These are phyloP conservation scores for Hortaea sp. DNA, from an alignment of 2,329 filamentous ascomycete genomes.

Conservation along the genomic window DNA sequence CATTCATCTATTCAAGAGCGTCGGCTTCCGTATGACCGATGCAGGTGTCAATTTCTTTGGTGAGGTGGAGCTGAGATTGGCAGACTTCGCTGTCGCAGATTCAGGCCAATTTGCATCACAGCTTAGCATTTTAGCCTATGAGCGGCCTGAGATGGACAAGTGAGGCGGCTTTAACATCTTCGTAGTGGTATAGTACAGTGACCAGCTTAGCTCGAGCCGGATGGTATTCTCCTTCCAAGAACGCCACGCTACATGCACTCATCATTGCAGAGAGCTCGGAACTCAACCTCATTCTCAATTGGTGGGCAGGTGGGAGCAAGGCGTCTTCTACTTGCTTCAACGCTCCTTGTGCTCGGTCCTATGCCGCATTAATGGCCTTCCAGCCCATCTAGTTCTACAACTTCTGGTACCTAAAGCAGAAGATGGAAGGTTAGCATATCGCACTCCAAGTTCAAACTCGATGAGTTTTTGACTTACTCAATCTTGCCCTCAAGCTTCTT, in stretches of 20 bases:
- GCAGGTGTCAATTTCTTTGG: conserved; percentile 55
- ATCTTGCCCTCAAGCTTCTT: conserved; percentile 97
- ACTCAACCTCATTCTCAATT: too few relatives aligned
- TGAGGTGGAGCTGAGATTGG: conserved; percentile 49
- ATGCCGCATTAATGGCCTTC: neutral
- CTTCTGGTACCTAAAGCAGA: too few relatives aligned
- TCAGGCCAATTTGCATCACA: too few relatives aligned
- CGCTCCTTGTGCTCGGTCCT: too few relatives aligned
- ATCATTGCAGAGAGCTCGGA: neutral
- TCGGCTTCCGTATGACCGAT: conserved; percentile 45
- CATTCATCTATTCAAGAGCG: conserved; percentile 49
- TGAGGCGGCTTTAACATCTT: too few relatives aligned
- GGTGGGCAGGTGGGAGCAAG: too few relatives aligned
- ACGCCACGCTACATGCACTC: neutral
- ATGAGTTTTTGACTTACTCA: conserved; percentile 71
- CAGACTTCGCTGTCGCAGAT: too few relatives aligned
- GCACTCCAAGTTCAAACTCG: neutral
- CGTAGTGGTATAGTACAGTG: neutral
- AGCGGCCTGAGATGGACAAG: too few relatives aligned
- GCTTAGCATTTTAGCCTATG: too few relatives aligned
- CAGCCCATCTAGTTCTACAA: conserved; percentile 43
- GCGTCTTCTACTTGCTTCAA: too few relatives aligned
- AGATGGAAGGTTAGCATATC: too few relatives aligned
- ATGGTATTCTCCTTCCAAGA: neutral
- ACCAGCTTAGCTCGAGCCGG: neutral